These are phyloP conservation scores for Trametes punicea DNA, from an alignment of 768 basidiomycete genomes.

Conservation along the genomic window DNA sequence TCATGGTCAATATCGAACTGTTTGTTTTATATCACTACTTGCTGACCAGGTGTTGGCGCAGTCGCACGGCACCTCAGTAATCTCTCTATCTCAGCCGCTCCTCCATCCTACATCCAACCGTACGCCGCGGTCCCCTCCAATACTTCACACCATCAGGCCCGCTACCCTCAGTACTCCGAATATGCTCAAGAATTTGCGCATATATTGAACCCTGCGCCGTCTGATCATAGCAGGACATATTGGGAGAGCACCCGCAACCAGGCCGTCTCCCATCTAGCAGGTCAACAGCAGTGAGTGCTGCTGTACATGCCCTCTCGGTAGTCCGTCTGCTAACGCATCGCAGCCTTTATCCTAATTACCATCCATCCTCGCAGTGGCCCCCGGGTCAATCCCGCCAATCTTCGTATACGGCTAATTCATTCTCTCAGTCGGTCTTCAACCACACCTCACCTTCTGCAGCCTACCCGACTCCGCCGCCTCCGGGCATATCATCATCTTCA, in stretches of 20 bases:
- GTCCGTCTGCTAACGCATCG: not conserved
- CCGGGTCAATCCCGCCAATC: slow-evolving; percentile 42
- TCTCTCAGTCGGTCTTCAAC: slow-evolving; percentile 66
- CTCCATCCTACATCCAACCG: slow-evolving; percentile 64
- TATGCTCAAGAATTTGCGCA: slow-evolving; percentile 62
- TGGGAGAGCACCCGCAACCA: slow-evolving; percentile 66
- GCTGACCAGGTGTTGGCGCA: slow-evolving; percentile 28
- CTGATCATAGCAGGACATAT: slow-evolving; percentile 48
- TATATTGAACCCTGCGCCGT: slow-evolving; percentile 46
- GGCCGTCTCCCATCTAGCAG: slow-evolving; percentile 55
- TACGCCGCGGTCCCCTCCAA: slow-evolving; percentile 33
- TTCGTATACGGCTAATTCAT: slow-evolving; percentile 50
- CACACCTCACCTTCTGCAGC: slow-evolving; percentile 55
- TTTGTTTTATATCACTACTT: slow-evolving; percentile 12
- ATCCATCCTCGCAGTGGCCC: slow-evolving; percentile 39
- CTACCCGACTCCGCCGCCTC: slow-evolving; percentile 70
- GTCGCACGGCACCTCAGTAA: slow-evolving; percentile 64
- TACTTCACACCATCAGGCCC: slow-evolving; percentile 34
- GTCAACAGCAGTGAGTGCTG: slow-evolving; percentile 36
- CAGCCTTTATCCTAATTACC: slow-evolving; percentile 30
- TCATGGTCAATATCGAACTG: slow-evolving; percentile 49
- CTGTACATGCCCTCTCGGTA: not conserved
- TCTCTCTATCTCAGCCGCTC: slow-evolving; percentile 54
- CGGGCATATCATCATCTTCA: slow-evolving; percentile 58
- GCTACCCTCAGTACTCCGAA: slow-evolving; percentile 58